Evolutionary conservation across 2,329 filamentous ascomycete species (phyloP).

Genomic region (Alternaria burnsii): DNA sequence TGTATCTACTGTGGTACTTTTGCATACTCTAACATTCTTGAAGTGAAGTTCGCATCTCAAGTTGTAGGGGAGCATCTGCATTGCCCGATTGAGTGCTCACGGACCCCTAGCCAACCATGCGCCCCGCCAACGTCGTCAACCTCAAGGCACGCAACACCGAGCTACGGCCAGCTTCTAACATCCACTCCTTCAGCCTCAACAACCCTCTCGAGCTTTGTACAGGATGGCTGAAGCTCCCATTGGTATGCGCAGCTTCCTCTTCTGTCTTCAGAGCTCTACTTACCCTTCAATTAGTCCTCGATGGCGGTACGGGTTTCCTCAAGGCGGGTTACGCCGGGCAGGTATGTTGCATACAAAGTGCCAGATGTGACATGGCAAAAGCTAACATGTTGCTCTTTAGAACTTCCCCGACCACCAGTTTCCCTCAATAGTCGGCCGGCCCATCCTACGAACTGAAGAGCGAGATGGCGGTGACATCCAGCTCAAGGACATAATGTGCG

Average conservation of each 20-base stretch:
- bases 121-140: conserved; percentile 44
- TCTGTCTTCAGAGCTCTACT: conserved; percentile 31
- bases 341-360: conserved; percentile 56
- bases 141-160: conserved; percentile 25
- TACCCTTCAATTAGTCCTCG: conserved; percentile 75
- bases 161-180: conserved; percentile 24
- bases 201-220: conserved; percentile 25
- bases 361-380: neutral
- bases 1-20: neutral
- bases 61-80: conserved; percentile 16
- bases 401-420: conserved; percentile 99
- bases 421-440: conserved; percentile 96
- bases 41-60: neutral
- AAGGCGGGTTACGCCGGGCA: conserved; percentile 98
- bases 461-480: conserved; percentile 73
- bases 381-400: conserved; percentile 54
- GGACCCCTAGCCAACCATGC: conserved; percentile 29
- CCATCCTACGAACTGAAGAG: conserved; percentile 96
- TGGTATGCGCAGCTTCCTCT: conserved; percentile 48
- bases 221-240: conserved; percentile 61
- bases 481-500: conserved; percentile 99
- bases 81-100: conserved; percentile 33
- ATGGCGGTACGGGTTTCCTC: conserved; percentile 99
- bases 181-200: conserved; percentile 16
- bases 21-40: neutral